phyloP scores from a whole-genome alignment of 2,329 filamentous ascomycete species.

The Lachnellula occidentalis region DNA sequence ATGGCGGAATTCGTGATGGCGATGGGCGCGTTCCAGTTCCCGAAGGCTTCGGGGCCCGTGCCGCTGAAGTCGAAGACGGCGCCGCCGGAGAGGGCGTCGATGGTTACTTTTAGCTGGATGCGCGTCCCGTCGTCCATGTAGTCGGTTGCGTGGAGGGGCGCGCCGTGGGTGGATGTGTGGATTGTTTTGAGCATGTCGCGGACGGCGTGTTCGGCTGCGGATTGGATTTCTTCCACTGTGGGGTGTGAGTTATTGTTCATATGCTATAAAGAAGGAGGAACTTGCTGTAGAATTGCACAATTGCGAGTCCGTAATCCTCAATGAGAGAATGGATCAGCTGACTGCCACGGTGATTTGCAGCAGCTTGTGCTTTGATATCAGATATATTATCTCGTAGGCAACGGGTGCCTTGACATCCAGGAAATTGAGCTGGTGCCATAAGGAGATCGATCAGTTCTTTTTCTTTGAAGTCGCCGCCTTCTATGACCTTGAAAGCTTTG shows the following conservation, averaged over 20 bases:
- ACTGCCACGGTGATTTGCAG: constrained; percentile 74
- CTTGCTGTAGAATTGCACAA: constrained; percentile 49
- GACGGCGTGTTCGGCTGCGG: constrained; percentile 69
- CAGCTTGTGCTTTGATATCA: constrained; percentile 77
- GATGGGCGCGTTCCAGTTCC: constrained; percentile 71
- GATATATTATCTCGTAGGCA: constrained; percentile 47
- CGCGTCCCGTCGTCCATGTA: constrained; percentile 84
- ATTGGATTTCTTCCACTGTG: constrained; percentile 64
- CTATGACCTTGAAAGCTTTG: constrained; percentile 62
- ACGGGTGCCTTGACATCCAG: constrained; percentile 69
- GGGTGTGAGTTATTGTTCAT: constrained; percentile 11
- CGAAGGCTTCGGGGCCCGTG: constrained; percentile 69
- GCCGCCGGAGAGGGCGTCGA: constrained; percentile 63
- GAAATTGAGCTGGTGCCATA: constrained; percentile 63
- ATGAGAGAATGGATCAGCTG: constrained; percentile 67
- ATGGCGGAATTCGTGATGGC: constrained; percentile 76
- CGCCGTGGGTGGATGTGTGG: not conserved
- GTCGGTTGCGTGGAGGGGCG: constrained; percentile 49
- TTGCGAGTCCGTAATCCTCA: constrained; percentile 65
- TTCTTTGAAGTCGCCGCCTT: constrained; percentile 70
- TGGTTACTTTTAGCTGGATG: constrained; percentile 65
- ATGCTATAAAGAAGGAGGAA: constrained; percentile 46
- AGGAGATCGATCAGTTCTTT: constrained; percentile 65
- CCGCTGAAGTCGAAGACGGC: constrained; percentile 72
- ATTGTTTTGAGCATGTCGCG: constrained; percentile 58